Percentiles rank a stretch among this genome's conserved stretches.
phyloP scores from a whole-genome alignment of 2,329 filamentous ascomycete species.

The Aphanocladium album region DNA sequence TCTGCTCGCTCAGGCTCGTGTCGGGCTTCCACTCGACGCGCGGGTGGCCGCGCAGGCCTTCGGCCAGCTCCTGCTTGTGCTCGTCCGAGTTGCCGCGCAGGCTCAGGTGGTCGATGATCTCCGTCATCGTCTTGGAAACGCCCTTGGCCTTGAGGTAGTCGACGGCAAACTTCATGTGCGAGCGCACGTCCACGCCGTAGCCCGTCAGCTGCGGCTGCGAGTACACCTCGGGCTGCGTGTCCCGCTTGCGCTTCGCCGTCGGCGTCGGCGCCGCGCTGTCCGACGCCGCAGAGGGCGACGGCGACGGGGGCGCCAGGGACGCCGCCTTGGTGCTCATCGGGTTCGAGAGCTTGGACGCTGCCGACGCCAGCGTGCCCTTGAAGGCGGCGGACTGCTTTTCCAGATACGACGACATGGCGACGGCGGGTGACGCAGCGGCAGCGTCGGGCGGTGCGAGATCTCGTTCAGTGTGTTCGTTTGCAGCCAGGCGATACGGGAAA shows the following conservation, averaged over 20 bases:
- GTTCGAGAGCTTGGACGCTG: constrained; percentile 58
- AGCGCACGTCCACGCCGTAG: constrained; percentile 75
- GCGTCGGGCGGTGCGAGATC: background rate
- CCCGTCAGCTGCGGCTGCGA: constrained; percentile 73
- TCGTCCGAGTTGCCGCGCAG: constrained; percentile 58
- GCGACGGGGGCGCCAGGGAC: constrained; percentile 54
- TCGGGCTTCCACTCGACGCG: constrained; percentile 54
- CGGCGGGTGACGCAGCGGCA: constrained; percentile 10
- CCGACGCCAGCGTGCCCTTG: constrained; percentile 56
- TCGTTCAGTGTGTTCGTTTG: background rate
- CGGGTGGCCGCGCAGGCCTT: constrained; percentile 61
- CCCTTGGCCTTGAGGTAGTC: constrained; percentile 72
- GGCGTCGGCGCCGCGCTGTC: constrained; percentile 63
- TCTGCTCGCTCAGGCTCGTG: constrained; percentile 57
- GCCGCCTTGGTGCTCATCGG: constrained; percentile 40
- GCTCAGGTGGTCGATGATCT: constrained; percentile 77
- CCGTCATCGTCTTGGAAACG: constrained; percentile 62
- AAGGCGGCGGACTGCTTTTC: constrained; percentile 61
- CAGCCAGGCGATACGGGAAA: background rate
- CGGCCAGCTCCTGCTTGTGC: constrained; percentile 59
- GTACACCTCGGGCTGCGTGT: constrained; percentile 54
- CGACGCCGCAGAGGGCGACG: constrained; percentile 53
- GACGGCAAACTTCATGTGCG: constrained; percentile 82
- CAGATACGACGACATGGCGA: constrained; percentile 56
- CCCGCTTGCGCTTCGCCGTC: constrained; percentile 57